phyloP scores from a whole-genome alignment of 164 flowering plant genomes.

The Liquidambar formosana region DNA sequence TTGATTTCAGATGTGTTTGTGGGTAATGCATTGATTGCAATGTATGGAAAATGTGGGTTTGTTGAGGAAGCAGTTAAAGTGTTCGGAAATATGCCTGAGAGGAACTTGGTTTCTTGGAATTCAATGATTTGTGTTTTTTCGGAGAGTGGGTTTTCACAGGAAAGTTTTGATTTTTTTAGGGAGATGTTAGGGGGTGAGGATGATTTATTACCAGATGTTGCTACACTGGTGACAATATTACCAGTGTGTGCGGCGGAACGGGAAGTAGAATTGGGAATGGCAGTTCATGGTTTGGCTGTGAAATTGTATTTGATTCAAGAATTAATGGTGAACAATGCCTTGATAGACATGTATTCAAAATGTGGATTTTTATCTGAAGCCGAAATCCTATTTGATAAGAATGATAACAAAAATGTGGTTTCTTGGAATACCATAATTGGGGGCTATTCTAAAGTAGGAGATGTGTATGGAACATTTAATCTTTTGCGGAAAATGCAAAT shows the following conservation, averaged over 20 bases:
- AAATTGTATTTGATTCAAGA: slow-evolving; percentile 43
- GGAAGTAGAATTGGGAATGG: slow-evolving; percentile 42
- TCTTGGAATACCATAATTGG: slow-evolving; percentile 71
- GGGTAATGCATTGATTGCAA: slow-evolving; percentile 34
- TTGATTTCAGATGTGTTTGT: slow-evolving; percentile 38
- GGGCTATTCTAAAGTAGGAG: slow-evolving; percentile 47
- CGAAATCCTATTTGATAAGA: slow-evolving; percentile 34
- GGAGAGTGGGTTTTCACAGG: slow-evolving; percentile 36
- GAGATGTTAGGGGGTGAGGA: slow-evolving; percentile 35
- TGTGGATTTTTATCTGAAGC: slow-evolving; percentile 47
- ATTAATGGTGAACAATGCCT: slow-evolving; percentile 47
- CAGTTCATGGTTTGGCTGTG: slow-evolving; percentile 59
- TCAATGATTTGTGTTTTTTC: slow-evolving; percentile 41
- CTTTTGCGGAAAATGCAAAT: slow-evolving; percentile 52
- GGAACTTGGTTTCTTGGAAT: slow-evolving; percentile 42
- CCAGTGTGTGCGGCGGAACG: slow-evolving; percentile 52
- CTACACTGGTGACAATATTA: slow-evolving; percentile 50
- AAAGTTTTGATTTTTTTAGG: slow-evolving; percentile 30
- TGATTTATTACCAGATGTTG: slow-evolving; percentile 44
- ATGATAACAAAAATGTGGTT: slow-evolving; percentile 43
- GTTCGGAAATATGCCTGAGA: slow-evolving; percentile 32
- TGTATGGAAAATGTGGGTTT: slow-evolving; percentile 37
- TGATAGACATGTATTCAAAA: slow-evolving; percentile 64
- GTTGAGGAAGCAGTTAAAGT: slow-evolving; percentile 34
- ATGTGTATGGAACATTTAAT: slow-evolving; percentile 33